Percentiles rank a stretch among this genome's conserved stretches.
Conservation (phyloP, 2,329 filamentous ascomycete species). For the Conoideocrella luteorostrata region DNA sequence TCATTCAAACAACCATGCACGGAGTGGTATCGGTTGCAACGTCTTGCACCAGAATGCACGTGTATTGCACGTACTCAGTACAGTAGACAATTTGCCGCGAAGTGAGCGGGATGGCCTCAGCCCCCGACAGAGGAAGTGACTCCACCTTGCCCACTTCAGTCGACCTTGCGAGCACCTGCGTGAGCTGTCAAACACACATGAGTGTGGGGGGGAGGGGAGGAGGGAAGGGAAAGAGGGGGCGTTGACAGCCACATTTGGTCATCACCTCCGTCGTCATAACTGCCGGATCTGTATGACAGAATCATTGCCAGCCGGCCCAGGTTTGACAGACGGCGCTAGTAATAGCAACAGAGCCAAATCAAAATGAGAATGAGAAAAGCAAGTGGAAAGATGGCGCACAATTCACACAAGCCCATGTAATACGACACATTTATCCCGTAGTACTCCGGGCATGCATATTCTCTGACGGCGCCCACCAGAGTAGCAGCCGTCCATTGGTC, state of each 20-base stretch:
- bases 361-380: no score
- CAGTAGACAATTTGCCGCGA: background rate
- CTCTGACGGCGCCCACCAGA: no score
- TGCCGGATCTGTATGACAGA: background rate
- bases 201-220: background rate
- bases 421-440: no score
- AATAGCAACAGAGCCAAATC: background rate
- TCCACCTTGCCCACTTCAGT: slow-evolving; percentile 25
- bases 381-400: no score
- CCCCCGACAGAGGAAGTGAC: background rate
- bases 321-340: background rate
- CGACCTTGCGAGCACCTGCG: slow-evolving; percentile 24
- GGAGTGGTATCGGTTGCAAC: no score
- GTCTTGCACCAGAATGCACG: no score
- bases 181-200: slow-evolving; percentile 8
- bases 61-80: no score
- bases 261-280: background rate
- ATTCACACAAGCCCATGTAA: no score
- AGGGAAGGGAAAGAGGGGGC: no score
- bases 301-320: background rate
- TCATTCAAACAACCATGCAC: no score
- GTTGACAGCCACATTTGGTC: background rate
- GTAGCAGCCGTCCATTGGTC: no score
- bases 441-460: no score
- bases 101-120: background rate